A percentile compares a stretch with the other conserved stretches of the same genome.
These are phyloP conservation scores for Babesia sp. DNA, from an alignment of 169 alveolate species.

Conservation along the genomic window DNA sequence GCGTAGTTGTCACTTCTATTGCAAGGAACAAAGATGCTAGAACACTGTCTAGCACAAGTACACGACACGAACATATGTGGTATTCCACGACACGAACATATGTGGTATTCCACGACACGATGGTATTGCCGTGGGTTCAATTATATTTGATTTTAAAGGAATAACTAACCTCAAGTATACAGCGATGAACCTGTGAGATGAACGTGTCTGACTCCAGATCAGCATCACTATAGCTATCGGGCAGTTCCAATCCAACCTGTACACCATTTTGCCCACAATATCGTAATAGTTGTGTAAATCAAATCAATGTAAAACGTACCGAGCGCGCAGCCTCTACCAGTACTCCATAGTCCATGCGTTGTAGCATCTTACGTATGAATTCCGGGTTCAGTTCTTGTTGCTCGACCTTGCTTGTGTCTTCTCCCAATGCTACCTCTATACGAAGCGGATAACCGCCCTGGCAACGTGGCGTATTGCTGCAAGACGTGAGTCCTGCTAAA, in stretches of 20 bases:
- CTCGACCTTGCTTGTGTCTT: slow-evolving; percentile 64
- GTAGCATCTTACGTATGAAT: slow-evolving; percentile 72
- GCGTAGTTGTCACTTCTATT: slow-evolving; percentile 14
- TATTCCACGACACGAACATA: too few species aligned
- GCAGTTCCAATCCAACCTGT: slow-evolving; percentile 69
- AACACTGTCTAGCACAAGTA: too few species aligned
- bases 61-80: too few species aligned
- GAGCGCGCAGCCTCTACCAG: slow-evolving; percentile 72
- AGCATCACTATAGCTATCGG: slow-evolving; percentile 57
- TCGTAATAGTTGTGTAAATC: neutral
- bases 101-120: too few species aligned
- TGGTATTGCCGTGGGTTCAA: too few species aligned
- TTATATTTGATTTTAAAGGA: too few species aligned
- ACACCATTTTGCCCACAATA: neutral
- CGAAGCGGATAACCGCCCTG: slow-evolving; percentile 73
- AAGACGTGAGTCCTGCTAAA: neutral
- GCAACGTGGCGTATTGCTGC: slow-evolving; percentile 73
- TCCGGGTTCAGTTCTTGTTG: slow-evolving; percentile 71
- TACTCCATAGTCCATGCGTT: slow-evolving; percentile 72
- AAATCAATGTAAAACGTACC: slow-evolving; percentile 40
- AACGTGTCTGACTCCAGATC: slow-evolving; percentile 70
- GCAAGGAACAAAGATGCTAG: too few species aligned
- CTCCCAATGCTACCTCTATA: slow-evolving; percentile 46
- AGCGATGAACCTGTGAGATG: slow-evolving; percentile 69
- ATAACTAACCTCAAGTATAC: slow-evolving; percentile 68